Evolutionary conservation across 768 basidiomycete genomes (phyloP), one percentile per base, ranked within the genome.

Genomic region (Xerocomus spinulosus): DNA sequence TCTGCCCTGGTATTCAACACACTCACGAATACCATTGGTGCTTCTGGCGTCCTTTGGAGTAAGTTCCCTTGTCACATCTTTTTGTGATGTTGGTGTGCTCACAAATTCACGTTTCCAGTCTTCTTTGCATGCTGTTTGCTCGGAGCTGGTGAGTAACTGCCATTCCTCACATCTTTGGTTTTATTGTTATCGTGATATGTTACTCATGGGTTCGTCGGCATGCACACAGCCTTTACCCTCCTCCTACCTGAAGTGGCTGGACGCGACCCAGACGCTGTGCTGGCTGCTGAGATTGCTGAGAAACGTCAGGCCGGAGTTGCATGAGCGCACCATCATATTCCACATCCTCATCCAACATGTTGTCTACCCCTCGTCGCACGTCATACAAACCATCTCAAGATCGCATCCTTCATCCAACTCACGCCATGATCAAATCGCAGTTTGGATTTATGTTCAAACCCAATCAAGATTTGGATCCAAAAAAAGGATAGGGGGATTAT

Each of bases 1-100:
- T 81, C 83, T 10, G 81, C 83, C 1, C 76, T 88, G 35, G 85
- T 73, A 2, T 88, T 89, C 71, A 87, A 85, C 65, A 69, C 74
- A 1, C 72, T 88, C 25, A 76, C 73, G 20, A 56, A 74, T 36
- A 60, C 69, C n/a, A 77, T 87, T 50, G 87, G 87, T 15, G 85
- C 82, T 8, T 76, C 82, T 0, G 67, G 64, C 38, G 76, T 83
- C 8, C 73, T 89, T 6, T 88, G 87, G 85, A 87, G 85, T 87
- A 54, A 54, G 81, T 76, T 21, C 26, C 46, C 37, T 28, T 36
- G 6, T 23, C 14, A 7, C 6, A 24, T 14, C 10, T 9, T 26
- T 15, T 9, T 40, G 13, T 32, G n/a, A 15, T 18, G 21, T 7
- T 7, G 15, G 8, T 32, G 13, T 48, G 15, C 37, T 46, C 5